Base-by-base conservation (phyloP, 2,329 filamentous ascomycete genomes). In the Hypoxylon sp. region DNA sequence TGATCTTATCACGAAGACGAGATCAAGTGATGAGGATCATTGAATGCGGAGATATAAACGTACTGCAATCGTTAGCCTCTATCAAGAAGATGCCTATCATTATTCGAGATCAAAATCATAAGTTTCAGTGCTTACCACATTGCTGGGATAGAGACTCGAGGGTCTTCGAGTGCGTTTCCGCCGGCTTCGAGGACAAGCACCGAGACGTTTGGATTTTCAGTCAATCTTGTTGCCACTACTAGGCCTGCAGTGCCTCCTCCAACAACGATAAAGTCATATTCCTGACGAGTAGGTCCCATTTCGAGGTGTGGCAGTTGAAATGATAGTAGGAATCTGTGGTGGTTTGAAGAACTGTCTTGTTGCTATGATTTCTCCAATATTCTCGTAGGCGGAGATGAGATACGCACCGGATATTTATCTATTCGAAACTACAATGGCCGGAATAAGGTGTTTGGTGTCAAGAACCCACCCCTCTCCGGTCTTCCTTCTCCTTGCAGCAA, bases 131-230 rank as follows among this genome's bases (percentile, higher is more conserved):
- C 32, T 33, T 33, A 33, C 32, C 32, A 62, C 5, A 57, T 33
- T 8, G 40, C 59, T n/a, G 59, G 59, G 9, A 51, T 57, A 14
- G 20, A 32, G 22, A 57, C 56, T 14, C 49, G 30, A 36, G 44
- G 52, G 36, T 62, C 59, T 16, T 20, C 14, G 18, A 11, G 36
- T 20, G 18, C 30, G 20, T 58, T 42, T 45, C 36, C 32, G 14
- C 54, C 54, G 33, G 36, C 30, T 36, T 58, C 54, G 12, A 58
- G 22, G 12, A 58, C 54, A 5, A 58, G 16, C 14, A 58, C 54
- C n/a, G 38, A 28, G 12, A 49, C n/a, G 12, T 14, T 32, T 28
- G 51, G 20, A 18, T 54, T 18, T 30, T 54, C 51, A 4, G 51
- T 42, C 18, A 54, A 24, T 18, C 51, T 20, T 14, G 33, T 42